A percentile compares a stretch with the other conserved stretches of the same genome.
These are phyloP conservation scores for Diplogelasinospora grovesii DNA, from an alignment of 495 filamentous ascomycete species.

Conservation along the genomic window DNA sequence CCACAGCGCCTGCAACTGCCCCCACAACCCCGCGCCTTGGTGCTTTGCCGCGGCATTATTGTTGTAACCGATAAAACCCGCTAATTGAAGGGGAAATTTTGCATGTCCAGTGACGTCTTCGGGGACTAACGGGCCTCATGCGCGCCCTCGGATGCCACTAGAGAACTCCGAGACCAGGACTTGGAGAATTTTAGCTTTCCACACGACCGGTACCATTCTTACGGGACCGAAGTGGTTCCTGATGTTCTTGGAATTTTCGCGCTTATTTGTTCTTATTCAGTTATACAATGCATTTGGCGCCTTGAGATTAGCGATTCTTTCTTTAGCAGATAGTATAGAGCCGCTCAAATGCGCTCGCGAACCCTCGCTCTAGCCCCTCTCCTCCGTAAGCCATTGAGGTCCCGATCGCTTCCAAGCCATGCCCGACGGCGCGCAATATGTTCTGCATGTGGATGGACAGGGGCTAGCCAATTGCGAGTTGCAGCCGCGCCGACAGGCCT, in stretches of 20 bases:
- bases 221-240: too few species aligned
- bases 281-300: conserved; percentile 9
- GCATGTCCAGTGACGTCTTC: too few species aligned
- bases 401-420: neutral
- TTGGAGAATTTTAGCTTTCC: too few species aligned
- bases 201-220: too few species aligned
- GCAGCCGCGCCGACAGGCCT: neutral
- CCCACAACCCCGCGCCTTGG: too few species aligned
- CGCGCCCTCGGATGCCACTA: too few species aligned
- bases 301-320: neutral
- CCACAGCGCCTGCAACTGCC: neutral
- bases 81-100: too few species aligned
- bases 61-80: neutral
- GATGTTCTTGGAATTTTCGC: too few species aligned
- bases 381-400: too few species aligned
- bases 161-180: too few species aligned
- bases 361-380: too few species aligned
- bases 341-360: neutral
- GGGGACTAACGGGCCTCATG: too few species aligned
- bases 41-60: conserved; percentile 1
- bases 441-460: conserved; percentile 8
- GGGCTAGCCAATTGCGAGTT: neutral
- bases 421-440: conserved; percentile 12
- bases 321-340: neutral
- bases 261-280: neutral